Evolutionary conservation across 441 rosid genomes (phyloP).

Genomic region (Kokia cookei): DNA sequence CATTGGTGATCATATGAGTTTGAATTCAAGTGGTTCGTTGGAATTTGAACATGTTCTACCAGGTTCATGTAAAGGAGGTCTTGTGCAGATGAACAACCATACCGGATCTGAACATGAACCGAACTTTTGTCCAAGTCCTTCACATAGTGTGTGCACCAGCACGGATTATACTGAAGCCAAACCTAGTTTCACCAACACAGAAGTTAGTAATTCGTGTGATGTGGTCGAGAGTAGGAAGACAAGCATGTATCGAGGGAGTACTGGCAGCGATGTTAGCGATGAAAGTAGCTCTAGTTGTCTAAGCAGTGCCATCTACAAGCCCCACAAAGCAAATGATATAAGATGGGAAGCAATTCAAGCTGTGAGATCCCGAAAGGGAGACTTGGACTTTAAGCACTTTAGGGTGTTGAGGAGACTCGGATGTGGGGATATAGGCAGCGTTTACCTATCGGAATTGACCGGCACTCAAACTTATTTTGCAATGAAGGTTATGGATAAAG

Average conservation of each 20-base stretch:
- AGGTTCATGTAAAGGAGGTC: neutral
- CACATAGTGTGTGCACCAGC: constrained; percentile 51
- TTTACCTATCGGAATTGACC: constrained; percentile 69
- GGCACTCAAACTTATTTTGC: constrained; percentile 74
- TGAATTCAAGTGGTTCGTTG: constrained; percentile 27
- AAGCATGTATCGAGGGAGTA: constrained; percentile 74
- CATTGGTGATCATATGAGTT: constrained; percentile 21
- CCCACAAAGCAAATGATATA: constrained; percentile 80
- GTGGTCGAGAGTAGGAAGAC: constrained; percentile 52
- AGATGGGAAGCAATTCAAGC: constrained; percentile 89
- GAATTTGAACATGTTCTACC: constrained; percentile 31
- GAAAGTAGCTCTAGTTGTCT: constrained; percentile 81
- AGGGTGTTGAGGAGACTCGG: constrained; percentile 56
- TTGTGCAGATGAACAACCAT: neutral
- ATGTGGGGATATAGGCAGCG: constrained; percentile 89
- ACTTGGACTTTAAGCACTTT: constrained; percentile 60
- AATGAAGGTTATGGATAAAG: constrained; percentile 83
- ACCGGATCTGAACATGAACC: constrained; percentile 22
- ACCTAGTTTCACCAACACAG: constrained; percentile 70
- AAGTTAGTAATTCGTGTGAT: constrained; percentile 48
- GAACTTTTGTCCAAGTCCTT: constrained; percentile 54
- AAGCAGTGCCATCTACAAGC: constrained; percentile 58
- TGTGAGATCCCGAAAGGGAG: constrained; percentile 48
- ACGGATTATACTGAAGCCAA: constrained; percentile 61
- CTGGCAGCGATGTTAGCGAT: constrained; percentile 75